phyloP scores from a whole-genome alignment of 2,329 filamentous ascomycete species.

The Stemphylium lycopersici region DNA sequence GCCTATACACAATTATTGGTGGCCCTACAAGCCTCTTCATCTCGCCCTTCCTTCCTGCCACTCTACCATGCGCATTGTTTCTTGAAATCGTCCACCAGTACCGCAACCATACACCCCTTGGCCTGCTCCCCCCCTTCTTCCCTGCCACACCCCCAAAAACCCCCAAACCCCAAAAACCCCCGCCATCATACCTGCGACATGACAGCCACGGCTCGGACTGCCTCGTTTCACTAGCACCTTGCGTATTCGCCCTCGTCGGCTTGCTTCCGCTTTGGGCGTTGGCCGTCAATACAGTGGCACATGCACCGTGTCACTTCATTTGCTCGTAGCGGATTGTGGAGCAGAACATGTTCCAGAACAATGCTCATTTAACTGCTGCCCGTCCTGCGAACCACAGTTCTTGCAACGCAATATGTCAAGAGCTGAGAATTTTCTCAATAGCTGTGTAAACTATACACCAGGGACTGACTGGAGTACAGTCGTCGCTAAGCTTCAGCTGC shows the following conservation, averaged over 20 bases:
- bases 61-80: no score
- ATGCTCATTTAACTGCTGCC: constrained; percentile 30
- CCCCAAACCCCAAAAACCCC: not conserved
- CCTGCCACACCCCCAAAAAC: no score
- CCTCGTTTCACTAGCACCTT: constrained; percentile 22
- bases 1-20: constrained; percentile 9
- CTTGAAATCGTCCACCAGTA: not conserved
- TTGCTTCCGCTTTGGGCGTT: constrained; percentile 22
- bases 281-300: constrained; percentile 27
- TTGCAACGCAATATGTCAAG: constrained; percentile 13
- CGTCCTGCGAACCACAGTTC: constrained; percentile 38
- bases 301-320: constrained; percentile 24
- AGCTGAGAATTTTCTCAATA: constrained; percentile 18
- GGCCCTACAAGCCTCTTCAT: not conserved
- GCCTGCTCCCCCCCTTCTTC: not conserved
- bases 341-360: constrained; percentile 21
- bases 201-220: constrained; percentile 8
- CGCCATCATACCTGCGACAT: not conserved
- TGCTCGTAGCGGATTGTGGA: constrained; percentile 19
- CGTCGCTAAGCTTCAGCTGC: not conserved
- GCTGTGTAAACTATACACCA: constrained; percentile 4
- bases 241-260: constrained; percentile 24
- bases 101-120: not conserved
- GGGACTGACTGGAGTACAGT: not conserved
- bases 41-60: no score